These are phyloP conservation scores for Farysia itapuensis DNA, from an alignment of 1,284 basidiomycete genomes.

Conservation along the genomic window DNA sequence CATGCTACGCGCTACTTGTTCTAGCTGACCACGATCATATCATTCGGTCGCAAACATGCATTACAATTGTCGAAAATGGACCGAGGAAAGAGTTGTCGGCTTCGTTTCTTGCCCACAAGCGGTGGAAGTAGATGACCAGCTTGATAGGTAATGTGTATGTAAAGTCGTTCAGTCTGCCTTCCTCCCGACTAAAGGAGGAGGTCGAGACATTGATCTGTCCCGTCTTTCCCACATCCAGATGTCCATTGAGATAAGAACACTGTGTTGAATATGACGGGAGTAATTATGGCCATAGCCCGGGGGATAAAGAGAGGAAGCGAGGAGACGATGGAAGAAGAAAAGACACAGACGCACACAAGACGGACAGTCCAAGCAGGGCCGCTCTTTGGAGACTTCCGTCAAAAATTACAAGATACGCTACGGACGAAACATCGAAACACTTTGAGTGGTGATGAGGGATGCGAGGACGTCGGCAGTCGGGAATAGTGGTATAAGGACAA, in stretches of 20 bases:
- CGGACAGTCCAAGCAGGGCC: too few relatives aligned
- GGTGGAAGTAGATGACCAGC: constrained; percentile 29
- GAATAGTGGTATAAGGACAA: too few relatives aligned
- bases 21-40: too few relatives aligned
- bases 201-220: constrained; percentile 25
- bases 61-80: background rate
- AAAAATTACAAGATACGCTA: too few relatives aligned
- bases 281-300: too few relatives aligned
- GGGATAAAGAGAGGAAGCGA: too few relatives aligned
- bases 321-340: background rate
- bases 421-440: too few relatives aligned
- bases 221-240: constrained; percentile 48
- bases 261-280: constrained; percentile 49
- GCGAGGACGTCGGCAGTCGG: too few relatives aligned
- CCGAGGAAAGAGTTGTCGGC: constrained; percentile 8
- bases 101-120: constrained; percentile 36
- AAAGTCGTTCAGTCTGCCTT: background rate
- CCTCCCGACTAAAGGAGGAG: background rate
- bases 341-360: background rate
- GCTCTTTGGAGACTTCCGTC: too few relatives aligned
- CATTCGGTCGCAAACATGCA: too few relatives aligned
- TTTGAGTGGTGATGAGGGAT: too few relatives aligned
- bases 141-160: constrained; percentile 43
- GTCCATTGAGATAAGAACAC: constrained; percentile 33
- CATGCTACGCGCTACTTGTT: constrained; percentile 31